Evolutionary conservation across 192 early-diverging fungal genomes (phyloP), one percentile per base, ranked within the genome.

Genomic region (Coemansia pectinata): DNA sequence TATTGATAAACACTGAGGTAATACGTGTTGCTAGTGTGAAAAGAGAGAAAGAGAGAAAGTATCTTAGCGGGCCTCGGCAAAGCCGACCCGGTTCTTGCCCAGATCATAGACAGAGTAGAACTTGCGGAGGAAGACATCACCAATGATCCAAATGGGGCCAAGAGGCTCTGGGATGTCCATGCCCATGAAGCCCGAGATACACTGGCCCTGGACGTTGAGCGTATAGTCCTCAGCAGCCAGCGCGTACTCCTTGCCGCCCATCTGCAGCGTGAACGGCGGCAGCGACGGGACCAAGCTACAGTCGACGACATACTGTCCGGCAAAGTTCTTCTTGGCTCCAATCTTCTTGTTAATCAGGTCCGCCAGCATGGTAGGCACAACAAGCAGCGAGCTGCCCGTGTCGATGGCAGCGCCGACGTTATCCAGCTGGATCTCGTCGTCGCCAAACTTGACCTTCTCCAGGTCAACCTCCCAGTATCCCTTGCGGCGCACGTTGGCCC

Each of bases 401-500:
- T 98, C 94, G 69, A 98, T 96, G 31, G 94, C 94, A 10, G 95
- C 93, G 21, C 90, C 89, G 4, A 84, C 81, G 60, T 83, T 79
- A 23, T 85, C 85, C 40, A 96, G 36, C 33, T 88, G 72, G 65
- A 95, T 73, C 27, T 88, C 85, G n/a, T 91, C 88, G 44, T 90
- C 93, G 65, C 90, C 95, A 66, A 98, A 88, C 53, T 81, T 87
- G 55, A 94, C 86, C 66, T 89, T 85, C 63, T 91, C 84, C 17
- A 99, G 81, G 33, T 90, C 89, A 52, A 98, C 94, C 83, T 99
- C 97, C 97, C 97, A 99, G 85, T 99, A 99, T 0, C 89, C 96
- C 82, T 95, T 94, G 72, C 95, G 91, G 44, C 88, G 86, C 64
- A 99, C 91, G 23, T 92, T 87, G 57, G 94, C 90, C 91, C 92